These are phyloP conservation scores for Aspergillus luchuensis DNA, from an alignment of 2,329 filamentous ascomycete genomes.

Conservation along the genomic window DNA sequence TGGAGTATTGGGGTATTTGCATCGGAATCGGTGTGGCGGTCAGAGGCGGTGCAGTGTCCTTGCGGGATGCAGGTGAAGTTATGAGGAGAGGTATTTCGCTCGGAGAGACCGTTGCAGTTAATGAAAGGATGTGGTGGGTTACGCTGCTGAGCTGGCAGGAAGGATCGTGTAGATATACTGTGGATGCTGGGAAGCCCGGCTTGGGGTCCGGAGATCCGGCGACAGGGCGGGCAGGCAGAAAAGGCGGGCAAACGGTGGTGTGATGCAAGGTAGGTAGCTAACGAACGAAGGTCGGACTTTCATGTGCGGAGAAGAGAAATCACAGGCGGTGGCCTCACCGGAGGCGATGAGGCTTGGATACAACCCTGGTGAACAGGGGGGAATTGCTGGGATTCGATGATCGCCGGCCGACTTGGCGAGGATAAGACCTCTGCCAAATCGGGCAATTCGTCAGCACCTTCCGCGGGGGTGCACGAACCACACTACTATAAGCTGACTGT, in stretches of 20 bases:
- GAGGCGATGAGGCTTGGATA: background rate
- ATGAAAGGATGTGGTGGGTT: background rate
- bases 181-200: background rate
- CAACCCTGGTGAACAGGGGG: background rate
- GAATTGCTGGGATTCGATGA: conserved; percentile 10
- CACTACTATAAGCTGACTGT: background rate
- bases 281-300: background rate
- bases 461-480: background rate
- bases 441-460: conserved; percentile 19
- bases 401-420: background rate
- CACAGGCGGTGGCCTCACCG: background rate
- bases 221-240: background rate
- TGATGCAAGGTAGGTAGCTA: background rate
- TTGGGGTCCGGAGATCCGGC: background rate
- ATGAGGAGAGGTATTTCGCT: background rate
- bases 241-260: background rate
- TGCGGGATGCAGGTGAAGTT: background rate
- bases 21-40: background rate
- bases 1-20: background rate
- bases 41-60: background rate
- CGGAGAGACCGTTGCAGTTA: background rate
- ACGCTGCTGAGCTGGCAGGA: background rate
- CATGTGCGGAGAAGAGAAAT: background rate
- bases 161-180: background rate
- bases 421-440: conserved; percentile 12